Evolutionary conservation across 1,139 yeast species (phyloP), one percentile per base, ranked within the genome.

Genomic region (Saccharomyces hybrid): DNA sequence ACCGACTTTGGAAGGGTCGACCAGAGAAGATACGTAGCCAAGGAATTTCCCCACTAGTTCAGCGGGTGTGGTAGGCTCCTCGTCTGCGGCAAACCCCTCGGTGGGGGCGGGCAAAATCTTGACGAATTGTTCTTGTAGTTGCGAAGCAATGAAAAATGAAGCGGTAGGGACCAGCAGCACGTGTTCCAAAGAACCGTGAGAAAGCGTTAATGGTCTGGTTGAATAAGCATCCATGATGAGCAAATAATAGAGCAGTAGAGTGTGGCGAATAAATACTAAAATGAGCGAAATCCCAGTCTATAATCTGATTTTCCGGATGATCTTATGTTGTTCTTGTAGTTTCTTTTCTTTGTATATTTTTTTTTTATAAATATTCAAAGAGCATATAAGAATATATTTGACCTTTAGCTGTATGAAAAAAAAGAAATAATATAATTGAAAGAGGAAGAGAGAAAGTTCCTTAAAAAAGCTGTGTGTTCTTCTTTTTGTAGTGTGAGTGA

Each of bases 151-250:
- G 68, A 88, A 82, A 69, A 88, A 87, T 57, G 85, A 78, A 56
- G 83, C 81, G 50, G 95, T 84, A 50, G 98, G 97, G 55, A 93
- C 93, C 66, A 91, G 78, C 54, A 91, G 76, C 44, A 93, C 85
- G 72, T 90, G 90, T 75, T 93, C 98, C 58, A 91, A 81, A 46
- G 88, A 75, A 56, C 97, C 97, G 68, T 89, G 96, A 58, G 83
- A 75, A 64, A 93, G 79, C 57, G 86, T 86, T 69, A 93, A 80
- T 48, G 98, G 97, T 73, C 91, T 81, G 62, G 81, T 70, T 14
- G 84, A 75, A 27, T 38, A 38, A 46, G 81, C 62, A 60, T 59
- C 60, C 64, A 64, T 64, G 25, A 38, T 38, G 44, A 38, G 44
- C 44, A 7, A 38, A 16, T 38, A 38, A 38, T 38, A 38, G 44